Evolutionary conservation across 2,329 filamentous ascomycete genomes (phyloP), one percentile per base, ranked within the genome.

Genomic region (Cercospora sp.): DNA sequence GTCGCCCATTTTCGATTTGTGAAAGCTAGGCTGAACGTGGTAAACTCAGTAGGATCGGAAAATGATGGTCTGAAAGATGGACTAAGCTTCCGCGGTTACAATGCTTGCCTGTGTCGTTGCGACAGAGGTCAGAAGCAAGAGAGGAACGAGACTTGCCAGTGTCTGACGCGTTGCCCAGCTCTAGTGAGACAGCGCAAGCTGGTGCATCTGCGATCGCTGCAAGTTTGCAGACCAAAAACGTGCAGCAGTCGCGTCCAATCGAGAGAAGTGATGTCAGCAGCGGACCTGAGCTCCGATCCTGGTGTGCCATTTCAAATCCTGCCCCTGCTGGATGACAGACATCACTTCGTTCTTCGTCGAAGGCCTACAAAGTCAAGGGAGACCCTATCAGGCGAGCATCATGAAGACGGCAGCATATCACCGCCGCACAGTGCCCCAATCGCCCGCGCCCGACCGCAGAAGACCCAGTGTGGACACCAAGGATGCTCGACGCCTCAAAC

Each of bases 1-100:
- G 65, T 74, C 73, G n/a, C 66, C 69, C 69, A 73, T 72, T 48
- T 23, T 62, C 60, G 61, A 30, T 42, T 31, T 2, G 2, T 10
- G 55, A n/a, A 20, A 36, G 55, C 28, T 59, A n/a, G 2, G 28
- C 55, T 20, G 28, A n/a, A 23, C n/a, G 55, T 31, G 55, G 55
- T 59, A 33, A 59, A 36, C 3, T 31, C 55, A 31, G 55, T 59
- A 4, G 13, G 12, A 12, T 28, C 23, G 48, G 23, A 53, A 28
- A 16, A 5, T 8, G 23, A 23, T 48, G 30, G 55, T 31, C 0
- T 36, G 28, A 16, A 23, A 31, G 26, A 18, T 57, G 16, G 0
- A 30, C 26, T 7, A 13, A 33, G 53, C 28, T 31, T 18, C 20
- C 10, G 16, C 12, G 55, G 2, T n/a, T 31, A 10, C n/a, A 30